Conservation (phyloP, 1,284 basidiomycete species). For the Lentinus polychrous region DNA sequence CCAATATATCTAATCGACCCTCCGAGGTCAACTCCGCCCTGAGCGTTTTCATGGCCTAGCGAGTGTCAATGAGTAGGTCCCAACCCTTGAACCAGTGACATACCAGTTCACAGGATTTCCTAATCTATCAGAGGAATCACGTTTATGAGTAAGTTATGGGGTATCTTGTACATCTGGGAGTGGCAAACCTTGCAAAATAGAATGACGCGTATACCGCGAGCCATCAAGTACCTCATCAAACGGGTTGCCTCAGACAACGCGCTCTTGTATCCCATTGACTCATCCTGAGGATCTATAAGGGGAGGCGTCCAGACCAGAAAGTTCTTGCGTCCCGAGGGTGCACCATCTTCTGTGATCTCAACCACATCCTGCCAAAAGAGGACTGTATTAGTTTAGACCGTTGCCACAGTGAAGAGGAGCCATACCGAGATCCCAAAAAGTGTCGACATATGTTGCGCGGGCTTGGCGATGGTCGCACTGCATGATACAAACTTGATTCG, state of each 20-base stretch:
- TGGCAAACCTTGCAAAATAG: constrained; percentile 76
- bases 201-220: constrained; percentile 75
- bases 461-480: constrained; percentile 83
- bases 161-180: not conserved
- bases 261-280: constrained; percentile 51
- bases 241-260: constrained; percentile 68
- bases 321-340: constrained; percentile 77
- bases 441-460: constrained; percentile 67
- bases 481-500: constrained; percentile 75
- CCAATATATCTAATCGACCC: constrained; percentile 71
- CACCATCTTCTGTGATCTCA: constrained; percentile 76
- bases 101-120: constrained; percentile 79
- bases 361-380: constrained; percentile 42
- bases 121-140: constrained; percentile 38
- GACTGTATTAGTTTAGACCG: too few species aligned
- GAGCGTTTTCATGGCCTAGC: constrained; percentile 74
- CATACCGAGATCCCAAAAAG: constrained; percentile 63
- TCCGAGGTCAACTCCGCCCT: constrained; percentile 69
- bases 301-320: constrained; percentile 77
- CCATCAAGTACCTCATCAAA: constrained; percentile 80
- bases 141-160: not conserved
- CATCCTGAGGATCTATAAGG: constrained; percentile 51
- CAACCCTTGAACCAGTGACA: constrained; percentile 16
- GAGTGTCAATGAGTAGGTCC: not conserved
- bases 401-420: constrained; percentile 1